These are phyloP conservation scores for Cupressus sempervirens DNA, from an alignment of 75 land plant species.

Conservation along the genomic window DNA sequence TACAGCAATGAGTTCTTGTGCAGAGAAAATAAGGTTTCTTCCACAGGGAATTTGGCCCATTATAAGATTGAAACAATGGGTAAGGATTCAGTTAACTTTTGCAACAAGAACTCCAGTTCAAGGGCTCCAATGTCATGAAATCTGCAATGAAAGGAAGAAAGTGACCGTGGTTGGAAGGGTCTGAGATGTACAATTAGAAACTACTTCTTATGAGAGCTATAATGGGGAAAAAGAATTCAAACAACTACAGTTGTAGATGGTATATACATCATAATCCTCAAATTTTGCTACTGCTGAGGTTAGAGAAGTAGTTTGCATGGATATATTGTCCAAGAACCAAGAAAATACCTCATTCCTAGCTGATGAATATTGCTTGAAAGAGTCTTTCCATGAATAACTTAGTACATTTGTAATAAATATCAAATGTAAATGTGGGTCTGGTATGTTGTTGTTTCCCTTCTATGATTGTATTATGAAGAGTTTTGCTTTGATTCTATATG, in stretches of 20 bases:
- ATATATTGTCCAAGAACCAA: neutral
- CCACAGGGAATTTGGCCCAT: constrained; percentile 38
- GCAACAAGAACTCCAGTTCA: neutral
- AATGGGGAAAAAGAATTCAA: neutral
- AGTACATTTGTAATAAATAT: neutral
- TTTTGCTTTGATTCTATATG: neutral
- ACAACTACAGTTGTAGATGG: neutral
- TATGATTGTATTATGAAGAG: neutral
- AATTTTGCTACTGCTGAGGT: neutral
- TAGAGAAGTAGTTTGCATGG: neutral
- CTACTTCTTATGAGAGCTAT: neutral
- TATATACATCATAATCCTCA: neutral
- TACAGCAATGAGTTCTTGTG: constrained; percentile 70
- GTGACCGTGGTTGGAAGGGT: neutral
- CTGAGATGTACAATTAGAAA: neutral
- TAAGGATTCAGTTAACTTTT: constrained; percentile 5
- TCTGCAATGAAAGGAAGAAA: neutral
- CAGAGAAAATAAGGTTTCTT: constrained; percentile 39
- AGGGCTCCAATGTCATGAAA: constrained; percentile 7
- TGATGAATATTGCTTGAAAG: neutral
- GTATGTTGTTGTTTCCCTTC: neutral
- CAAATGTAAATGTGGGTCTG: neutral
- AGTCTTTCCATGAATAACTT: neutral
- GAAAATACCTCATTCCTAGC: neutral
- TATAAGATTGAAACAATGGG: constrained; percentile 26